Evolutionary conservation across 2,329 filamentous ascomycete species (phyloP).

Genomic region (Gaeumannomyces tritici): DNA sequence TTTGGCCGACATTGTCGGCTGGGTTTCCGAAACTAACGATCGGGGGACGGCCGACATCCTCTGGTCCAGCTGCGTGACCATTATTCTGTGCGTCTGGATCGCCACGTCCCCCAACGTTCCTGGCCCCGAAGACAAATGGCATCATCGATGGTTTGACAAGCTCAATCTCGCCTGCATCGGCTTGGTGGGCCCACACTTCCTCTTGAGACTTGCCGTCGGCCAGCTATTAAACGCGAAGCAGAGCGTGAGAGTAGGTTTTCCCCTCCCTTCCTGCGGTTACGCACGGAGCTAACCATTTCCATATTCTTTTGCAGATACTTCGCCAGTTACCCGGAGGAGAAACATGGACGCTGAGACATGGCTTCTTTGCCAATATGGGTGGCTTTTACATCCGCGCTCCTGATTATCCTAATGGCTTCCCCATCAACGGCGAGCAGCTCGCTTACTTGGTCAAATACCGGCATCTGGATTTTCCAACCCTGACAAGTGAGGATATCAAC

Average conservation of each 20-base stretch:
- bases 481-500: conserved; percentile 14
- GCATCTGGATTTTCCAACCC: conserved; percentile 17
- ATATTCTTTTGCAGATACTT: conserved; percentile 1
- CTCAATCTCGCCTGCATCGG: conserved; percentile 22
- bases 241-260: conserved; percentile 16
- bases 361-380: conserved; percentile 30
- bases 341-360: conserved; percentile 27
- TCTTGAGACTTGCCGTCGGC: conserved; percentile 22
- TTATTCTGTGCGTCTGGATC: conserved; percentile 30
- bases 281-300: neutral
- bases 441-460: conserved; percentile 18
- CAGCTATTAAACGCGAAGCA: conserved; percentile 22
- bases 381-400: conserved; percentile 22
- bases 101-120: conserved; percentile 27
- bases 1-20: conserved; percentile 14
- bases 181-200: conserved; percentile 25
- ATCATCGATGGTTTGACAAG: conserved; percentile 19
- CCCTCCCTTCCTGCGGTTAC: neutral
- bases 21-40: conserved; percentile 22
- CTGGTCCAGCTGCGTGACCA: conserved; percentile 26
- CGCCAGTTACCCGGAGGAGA: conserved; percentile 4
- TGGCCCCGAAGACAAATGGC: conserved; percentile 17
- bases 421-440: conserved; percentile 24
- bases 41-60: conserved; percentile 30
- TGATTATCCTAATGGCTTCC: conserved; percentile 19